Percentiles rank a stretch among this genome's conserved stretches.
These are phyloP conservation scores for Clavispora santaluciae DNA, from an alignment of 805 yeast genomes.

Conservation along the genomic window DNA sequence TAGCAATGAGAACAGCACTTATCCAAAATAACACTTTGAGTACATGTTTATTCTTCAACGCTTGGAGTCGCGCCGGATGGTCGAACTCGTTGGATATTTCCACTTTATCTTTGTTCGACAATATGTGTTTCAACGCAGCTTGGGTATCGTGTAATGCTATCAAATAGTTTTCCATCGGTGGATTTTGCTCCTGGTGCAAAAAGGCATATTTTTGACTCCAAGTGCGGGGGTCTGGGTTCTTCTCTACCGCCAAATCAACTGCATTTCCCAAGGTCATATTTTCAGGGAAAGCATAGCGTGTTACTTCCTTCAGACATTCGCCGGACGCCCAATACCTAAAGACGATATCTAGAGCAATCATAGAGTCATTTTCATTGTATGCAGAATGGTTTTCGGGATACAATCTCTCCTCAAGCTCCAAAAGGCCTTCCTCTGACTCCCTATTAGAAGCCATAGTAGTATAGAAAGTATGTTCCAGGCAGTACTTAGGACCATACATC, in stretches of 20 bases:
- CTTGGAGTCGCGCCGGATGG: neutral
- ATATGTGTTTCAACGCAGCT: neutral
- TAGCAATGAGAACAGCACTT: no score
- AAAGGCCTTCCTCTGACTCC: neutral
- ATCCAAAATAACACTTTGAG: no score
- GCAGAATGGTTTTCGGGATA: neutral
- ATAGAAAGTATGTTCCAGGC: no score
- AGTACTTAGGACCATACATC: no score
- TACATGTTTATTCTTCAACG: no score
- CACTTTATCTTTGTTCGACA: neutral
- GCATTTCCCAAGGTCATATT: neutral
- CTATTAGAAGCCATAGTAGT: neutral
- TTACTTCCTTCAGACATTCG: neutral
- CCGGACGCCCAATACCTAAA: neutral
- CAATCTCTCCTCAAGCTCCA: neutral
- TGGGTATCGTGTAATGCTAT: neutral
- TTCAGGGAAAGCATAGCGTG: neutral
- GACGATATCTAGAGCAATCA: neutral
- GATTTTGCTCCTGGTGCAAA: no score
- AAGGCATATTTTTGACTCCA: neutral
- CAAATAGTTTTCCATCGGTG: neutral
- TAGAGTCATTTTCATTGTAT: neutral
- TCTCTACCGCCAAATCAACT: neutral
- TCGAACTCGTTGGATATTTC: neutral
- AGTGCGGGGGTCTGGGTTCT: neutral